These are phyloP conservation scores for Astragalus glycyphyllos DNA, from an alignment of 306 rosid genomes.

Conservation along the genomic window DNA sequence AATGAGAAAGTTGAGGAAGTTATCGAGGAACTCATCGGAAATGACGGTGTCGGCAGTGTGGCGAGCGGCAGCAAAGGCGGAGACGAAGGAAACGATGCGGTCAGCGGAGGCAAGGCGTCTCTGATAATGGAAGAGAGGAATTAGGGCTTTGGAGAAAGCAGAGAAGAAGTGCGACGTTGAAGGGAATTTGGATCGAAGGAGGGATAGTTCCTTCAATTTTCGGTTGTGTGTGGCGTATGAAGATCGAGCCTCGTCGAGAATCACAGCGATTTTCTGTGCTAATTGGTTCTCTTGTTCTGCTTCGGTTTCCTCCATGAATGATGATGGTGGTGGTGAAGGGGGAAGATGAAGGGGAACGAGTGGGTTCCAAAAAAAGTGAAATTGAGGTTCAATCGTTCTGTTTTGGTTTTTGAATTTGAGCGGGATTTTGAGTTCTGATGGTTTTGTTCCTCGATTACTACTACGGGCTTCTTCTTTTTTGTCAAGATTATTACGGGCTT, in stretches of 20 bases:
- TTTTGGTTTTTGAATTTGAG: slow-evolving; percentile 61
- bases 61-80: slow-evolving; percentile 57
- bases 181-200: slow-evolving; percentile 63
- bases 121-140: slow-evolving; percentile 72
- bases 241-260: slow-evolving; percentile 69
- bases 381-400: neutral
- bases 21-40: slow-evolving; percentile 66
- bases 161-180: slow-evolving; percentile 62
- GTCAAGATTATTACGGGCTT: neutral
- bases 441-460: slow-evolving; percentile 23
- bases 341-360: neutral
- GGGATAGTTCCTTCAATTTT: slow-evolving; percentile 79
- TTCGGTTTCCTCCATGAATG: slow-evolving; percentile 44
- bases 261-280: slow-evolving; percentile 59
- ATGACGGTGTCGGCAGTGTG: slow-evolving; percentile 43
- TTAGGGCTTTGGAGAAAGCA: slow-evolving; percentile 68
- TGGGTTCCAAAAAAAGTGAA: neutral
- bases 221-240: slow-evolving; percentile 87
- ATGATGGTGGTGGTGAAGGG: neutral
- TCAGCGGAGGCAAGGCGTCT: slow-evolving; percentile 70
- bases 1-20: slow-evolving; percentile 73
- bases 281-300: slow-evolving; percentile 49
- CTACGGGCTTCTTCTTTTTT: too few relatives aligned
- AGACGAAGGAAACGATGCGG: slow-evolving; percentile 74
- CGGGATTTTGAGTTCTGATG: slow-evolving; percentile 38